Evolutionary conservation across 352 stramenopile species (phyloP), one percentile per base, ranked within the genome.

Genomic region (Thraustochytrium striatum): DNA sequence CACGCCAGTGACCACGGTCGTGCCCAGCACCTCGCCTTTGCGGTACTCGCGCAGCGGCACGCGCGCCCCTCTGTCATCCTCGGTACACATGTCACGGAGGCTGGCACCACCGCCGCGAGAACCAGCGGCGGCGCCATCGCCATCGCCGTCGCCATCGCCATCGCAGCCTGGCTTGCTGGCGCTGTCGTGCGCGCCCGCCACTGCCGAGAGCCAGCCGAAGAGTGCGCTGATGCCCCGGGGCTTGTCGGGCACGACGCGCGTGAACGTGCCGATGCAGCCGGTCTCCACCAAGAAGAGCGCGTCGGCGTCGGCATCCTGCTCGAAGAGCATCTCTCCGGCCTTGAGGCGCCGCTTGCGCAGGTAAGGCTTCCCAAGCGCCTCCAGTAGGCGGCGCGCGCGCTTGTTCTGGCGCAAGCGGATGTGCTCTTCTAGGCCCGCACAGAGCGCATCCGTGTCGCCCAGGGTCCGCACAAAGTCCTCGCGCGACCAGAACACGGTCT

Each of bases 401-500:
- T 28, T 25, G 50, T 75, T 70, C 36, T 75, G 65, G 21, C 65
- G 44, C 19, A 3, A 32, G 16, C 65, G 65, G 36, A 75, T 30
- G 30, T 75, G 65, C 28, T 75, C 65, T 28, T 75, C 65, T 19
- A 75, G 50, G 19, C 65, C 65, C 9, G 52, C 7, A 25, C 65
- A 75, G 2, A 75, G n/a, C 8, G 65, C 44, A 75, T 61, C 68
- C 16, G 65, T 75, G 30, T 30, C 41, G 65, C 65, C 43, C 16
- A 75, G 43, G 38, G 52, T 38, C n/a, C 65, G 39, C 21, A 75
- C 65, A 61, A 75, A 75, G 19, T 75, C 65, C 11, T 75, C 65
- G 0, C 65, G 43, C 16, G 65, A 61, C 44, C 44, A 61, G 47
- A 75, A 75, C n/a, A 75, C 11, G 16, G 52, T 43, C 21, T 38